phyloP scores from a whole-genome alignment of 352 stramenopile species.

The Globisporangium abappressorium region DNA sequence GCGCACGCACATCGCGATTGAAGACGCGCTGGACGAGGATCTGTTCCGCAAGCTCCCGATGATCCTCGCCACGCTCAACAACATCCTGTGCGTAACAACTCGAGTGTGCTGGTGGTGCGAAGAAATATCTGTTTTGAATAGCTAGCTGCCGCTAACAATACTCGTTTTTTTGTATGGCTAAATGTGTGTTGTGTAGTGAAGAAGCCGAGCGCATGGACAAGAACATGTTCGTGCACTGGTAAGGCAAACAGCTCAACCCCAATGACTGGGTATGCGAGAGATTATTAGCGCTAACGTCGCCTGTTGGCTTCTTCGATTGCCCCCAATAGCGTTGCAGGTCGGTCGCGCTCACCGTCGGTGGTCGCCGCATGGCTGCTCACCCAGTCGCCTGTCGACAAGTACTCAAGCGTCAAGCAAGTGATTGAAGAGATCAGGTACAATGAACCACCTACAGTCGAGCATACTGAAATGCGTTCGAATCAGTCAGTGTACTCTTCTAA shows the following conservation, averaged over 20 bases:
- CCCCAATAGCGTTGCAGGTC: slow-evolving; percentile 50
- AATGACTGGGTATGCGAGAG: not conserved
- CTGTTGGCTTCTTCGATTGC: not conserved
- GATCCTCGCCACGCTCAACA: slow-evolving; percentile 34
- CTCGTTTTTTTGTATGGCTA: not conserved
- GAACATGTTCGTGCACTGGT: slow-evolving; percentile 80
- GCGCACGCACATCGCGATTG: slow-evolving; percentile 35
- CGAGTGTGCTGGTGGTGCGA: too few relatives aligned
- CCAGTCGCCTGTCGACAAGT: slow-evolving; percentile 13
- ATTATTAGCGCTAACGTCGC: not conserved
- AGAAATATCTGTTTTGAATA: not conserved
- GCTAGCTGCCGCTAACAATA: not conserved
- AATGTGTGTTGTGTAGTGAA: slow-evolving; percentile 20
- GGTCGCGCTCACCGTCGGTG: slow-evolving; percentile 56
- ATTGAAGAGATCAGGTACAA: slow-evolving; percentile 44
- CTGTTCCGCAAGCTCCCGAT: slow-evolving; percentile 42
- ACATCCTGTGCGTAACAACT: slow-evolving; percentile 28
- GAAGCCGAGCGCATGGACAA: slow-evolving; percentile 28
- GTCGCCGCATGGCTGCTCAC: slow-evolving; percentile 54
- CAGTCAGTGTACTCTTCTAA: not conserved
- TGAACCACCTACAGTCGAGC: too few relatives aligned
- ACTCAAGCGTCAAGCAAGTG: slow-evolving; percentile 28
- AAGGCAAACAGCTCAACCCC: not conserved
- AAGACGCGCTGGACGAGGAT: slow-evolving; percentile 52
- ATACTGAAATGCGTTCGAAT: too few relatives aligned